A percentile compares a stretch with the other conserved stretches of the same genome.
Conservation (phyloP, 176 grass and related monocot species). For the Hsuehochloa calcarea region DNA sequence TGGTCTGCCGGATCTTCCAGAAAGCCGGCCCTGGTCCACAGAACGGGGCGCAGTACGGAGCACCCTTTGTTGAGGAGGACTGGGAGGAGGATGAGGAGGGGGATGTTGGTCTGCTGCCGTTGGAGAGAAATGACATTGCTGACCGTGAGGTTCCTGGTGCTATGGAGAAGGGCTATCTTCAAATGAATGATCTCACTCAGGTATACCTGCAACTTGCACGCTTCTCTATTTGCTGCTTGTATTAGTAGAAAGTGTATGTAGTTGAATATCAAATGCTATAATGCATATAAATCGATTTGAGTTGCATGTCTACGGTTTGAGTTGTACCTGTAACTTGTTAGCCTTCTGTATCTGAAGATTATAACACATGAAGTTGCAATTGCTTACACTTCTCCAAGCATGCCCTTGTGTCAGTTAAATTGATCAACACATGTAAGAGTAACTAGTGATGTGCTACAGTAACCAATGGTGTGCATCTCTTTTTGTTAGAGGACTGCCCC, state of each 20-base stretch:
- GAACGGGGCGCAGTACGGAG: constrained; percentile 93
- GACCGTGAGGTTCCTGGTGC: constrained; percentile 50
- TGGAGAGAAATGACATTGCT: constrained; percentile 26
- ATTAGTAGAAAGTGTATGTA: not conserved
- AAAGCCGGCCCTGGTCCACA: constrained; percentile 81
- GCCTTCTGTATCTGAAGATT: not conserved
- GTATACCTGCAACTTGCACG: constrained; percentile 30
- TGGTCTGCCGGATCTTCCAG: constrained; percentile 96
- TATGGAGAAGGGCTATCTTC: constrained; percentile 61
- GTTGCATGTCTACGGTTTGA: not conserved
- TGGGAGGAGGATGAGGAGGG: constrained; percentile 68
- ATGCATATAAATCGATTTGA: not conserved
- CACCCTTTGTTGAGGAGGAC: constrained; percentile 93
- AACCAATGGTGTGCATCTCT: not conserved
- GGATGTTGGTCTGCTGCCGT: constrained; percentile 41
- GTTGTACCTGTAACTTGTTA: not conserved
- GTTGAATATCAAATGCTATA: not conserved
- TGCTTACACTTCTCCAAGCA: not conserved
- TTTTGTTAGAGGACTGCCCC: not conserved
- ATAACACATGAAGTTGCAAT: not conserved
- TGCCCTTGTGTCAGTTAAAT: not conserved
- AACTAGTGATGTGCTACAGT: not conserved
- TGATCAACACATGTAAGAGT: not conserved
- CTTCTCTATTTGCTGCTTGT: not conserved
- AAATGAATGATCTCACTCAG: constrained; percentile 73